Conservation (phyloP, 2,329 filamentous ascomycete species). For the Colletotrichum tofieldiae region DNA sequence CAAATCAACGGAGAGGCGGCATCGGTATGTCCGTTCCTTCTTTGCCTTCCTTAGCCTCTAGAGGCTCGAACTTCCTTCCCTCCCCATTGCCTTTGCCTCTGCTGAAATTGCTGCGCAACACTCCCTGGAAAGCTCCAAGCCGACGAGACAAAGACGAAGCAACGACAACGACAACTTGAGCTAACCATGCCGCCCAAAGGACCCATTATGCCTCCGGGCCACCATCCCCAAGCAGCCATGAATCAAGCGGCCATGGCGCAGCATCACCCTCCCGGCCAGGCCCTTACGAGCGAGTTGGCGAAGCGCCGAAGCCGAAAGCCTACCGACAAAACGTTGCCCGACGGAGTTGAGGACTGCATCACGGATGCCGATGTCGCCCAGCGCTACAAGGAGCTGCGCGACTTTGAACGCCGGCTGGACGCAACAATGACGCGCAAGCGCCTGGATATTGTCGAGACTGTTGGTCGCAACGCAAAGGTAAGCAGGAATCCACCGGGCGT, state of each 20-base stretch:
- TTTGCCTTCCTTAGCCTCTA: conserved; percentile 15
- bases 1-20: conserved; percentile 66
- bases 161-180: conserved; percentile 1
- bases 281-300: conserved; percentile 60
- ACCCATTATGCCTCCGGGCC: conserved; percentile 70
- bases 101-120: not conserved
- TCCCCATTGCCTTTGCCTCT: not conserved
- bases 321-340: conserved; percentile 94
- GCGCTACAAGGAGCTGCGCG: conserved; percentile 87
- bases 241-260: conserved; percentile 68
- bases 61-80: conserved; percentile 10
- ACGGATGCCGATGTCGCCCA: conserved; percentile 81
- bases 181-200: conserved; percentile 53
- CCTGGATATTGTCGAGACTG: conserved; percentile 88
- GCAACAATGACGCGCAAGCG: conserved; percentile 95
- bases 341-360: conserved; percentile 86
- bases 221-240: conserved; percentile 66
- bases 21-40: conserved; percentile 61
- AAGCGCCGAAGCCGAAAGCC: conserved; percentile 90
- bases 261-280: conserved; percentile 65
- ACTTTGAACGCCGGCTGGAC: conserved; percentile 90
- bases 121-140: not conserved
- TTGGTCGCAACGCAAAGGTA: conserved; percentile 81
- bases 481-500: conserved; percentile 26
- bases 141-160: not conserved